phyloP scores from a whole-genome alignment of 257 asterid genomes.

The Hygrophila difformis region DNA sequence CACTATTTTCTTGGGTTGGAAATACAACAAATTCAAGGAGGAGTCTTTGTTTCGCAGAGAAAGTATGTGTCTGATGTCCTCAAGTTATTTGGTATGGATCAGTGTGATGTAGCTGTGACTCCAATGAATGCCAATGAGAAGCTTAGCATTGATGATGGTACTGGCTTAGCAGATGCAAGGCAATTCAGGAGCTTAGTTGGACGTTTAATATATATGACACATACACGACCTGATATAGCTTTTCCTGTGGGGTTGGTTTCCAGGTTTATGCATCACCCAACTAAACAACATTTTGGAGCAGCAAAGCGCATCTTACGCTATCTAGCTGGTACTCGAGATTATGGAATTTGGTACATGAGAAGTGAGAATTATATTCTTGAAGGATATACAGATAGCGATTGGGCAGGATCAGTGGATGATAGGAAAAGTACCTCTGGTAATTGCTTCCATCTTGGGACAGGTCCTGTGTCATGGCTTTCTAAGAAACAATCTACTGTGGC shows the following conservation, averaged over 20 bases:
- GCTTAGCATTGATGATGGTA: too few relatives aligned
- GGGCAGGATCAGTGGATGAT: too few relatives aligned
- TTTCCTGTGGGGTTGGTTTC: conserved; percentile 1
- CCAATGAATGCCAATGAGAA: not conserved
- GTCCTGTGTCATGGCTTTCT: not conserved
- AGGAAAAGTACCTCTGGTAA: too few relatives aligned
- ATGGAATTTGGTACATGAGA: conserved; percentile 2
- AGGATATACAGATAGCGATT: not conserved
- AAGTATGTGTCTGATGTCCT: not conserved
- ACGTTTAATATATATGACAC: not conserved
- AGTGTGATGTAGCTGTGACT: not conserved
- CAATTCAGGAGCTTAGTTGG: not conserved
- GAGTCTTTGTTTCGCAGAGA: not conserved
- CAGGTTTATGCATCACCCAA: conserved; percentile 1
- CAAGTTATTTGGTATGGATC: not conserved
- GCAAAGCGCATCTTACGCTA: not conserved
- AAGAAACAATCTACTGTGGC: not conserved
- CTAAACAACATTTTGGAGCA: not conserved
- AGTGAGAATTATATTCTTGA: not conserved
- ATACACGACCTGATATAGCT: conserved; percentile 6
- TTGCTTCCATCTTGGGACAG: not conserved
- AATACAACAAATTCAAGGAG: not conserved
- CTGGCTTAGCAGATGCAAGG: too few relatives aligned
- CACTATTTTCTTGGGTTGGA: not conserved
- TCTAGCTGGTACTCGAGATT: not conserved